Percentiles rank a stretch among this genome's conserved stretches.
Conservation (phyloP, 106 monocot genomes). For the Platanthera zijinensis region DNA sequence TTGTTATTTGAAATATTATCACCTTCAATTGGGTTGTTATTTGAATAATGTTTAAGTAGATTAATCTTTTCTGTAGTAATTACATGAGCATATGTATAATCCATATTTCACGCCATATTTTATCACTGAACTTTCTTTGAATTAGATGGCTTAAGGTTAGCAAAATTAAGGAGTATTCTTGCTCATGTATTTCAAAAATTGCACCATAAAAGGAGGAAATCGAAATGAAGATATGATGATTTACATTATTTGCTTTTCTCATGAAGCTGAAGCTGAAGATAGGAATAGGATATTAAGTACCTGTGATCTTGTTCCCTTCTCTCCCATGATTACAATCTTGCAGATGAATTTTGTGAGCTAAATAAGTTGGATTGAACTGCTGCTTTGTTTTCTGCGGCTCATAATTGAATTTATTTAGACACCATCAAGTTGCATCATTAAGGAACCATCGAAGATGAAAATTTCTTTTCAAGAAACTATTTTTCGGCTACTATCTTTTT, state of each 20-base stretch:
- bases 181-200: neutral
- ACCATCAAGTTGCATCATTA: too few species aligned
- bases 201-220: neutral
- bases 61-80: neutral
- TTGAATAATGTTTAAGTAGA: neutral
- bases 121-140: neutral
- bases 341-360: neutral
- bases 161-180: neutral
- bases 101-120: neutral
- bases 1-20: neutral
- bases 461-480: too few species aligned
- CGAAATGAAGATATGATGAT: too few species aligned
- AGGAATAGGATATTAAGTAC: too few species aligned
- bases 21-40: neutral
- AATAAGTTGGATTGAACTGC: neutral
- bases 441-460: too few species aligned
- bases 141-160: neutral
- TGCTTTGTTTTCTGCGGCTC: neutral
- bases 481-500: neutral
- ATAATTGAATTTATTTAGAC: neutral
- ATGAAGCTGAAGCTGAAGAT: neutral
- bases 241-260: neutral
- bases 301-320: neutral
- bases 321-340: neutral
- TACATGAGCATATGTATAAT: neutral